These are phyloP conservation scores for Crocinoboletus sp. DNA, from an alignment of 1,284 basidiomycete genomes.

Conservation along the genomic window DNA sequence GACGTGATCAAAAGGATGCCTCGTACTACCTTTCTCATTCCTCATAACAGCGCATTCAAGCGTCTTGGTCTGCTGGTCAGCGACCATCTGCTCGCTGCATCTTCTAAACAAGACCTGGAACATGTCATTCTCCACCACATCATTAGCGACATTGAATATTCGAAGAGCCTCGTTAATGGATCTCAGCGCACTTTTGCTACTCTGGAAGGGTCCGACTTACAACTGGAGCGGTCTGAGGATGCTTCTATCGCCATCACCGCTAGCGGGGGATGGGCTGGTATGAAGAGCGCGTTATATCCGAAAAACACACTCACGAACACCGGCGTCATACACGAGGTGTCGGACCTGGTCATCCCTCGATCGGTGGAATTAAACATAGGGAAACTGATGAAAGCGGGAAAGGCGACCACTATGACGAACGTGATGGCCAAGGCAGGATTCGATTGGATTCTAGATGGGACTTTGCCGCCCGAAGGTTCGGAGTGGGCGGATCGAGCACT, in stretches of 20 bases:
- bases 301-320: constrained; percentile 79
- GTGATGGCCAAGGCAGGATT: constrained; percentile 81
- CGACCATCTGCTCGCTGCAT: constrained; percentile 76
- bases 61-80: constrained; percentile 82
- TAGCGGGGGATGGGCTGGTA: constrained; percentile 73
- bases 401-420: constrained; percentile 83
- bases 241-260: constrained; percentile 50
- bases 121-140: constrained; percentile 85
- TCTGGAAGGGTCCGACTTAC: constrained; percentile 70
- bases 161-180: constrained; percentile 55
- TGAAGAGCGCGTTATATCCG: constrained; percentile 53
- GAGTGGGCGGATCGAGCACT: constrained; percentile 51
- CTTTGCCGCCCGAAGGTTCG: constrained; percentile 62
- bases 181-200: constrained; percentile 67
- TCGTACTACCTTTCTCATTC: constrained; percentile 82
- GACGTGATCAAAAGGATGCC: constrained; percentile 64
- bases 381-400: constrained; percentile 89
- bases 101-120: constrained; percentile 74
- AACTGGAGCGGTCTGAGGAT: constrained; percentile 49
- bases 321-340: constrained; percentile 88
- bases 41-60: constrained; percentile 85
- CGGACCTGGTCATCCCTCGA: constrained; percentile 88
- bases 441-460: constrained; percentile 88
- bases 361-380: constrained; percentile 80
- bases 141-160: constrained; percentile 75